Conservation (phyloP, 2,329 filamentous ascomycete species). For the Chrysoporthe deuterocubensis region DNA sequence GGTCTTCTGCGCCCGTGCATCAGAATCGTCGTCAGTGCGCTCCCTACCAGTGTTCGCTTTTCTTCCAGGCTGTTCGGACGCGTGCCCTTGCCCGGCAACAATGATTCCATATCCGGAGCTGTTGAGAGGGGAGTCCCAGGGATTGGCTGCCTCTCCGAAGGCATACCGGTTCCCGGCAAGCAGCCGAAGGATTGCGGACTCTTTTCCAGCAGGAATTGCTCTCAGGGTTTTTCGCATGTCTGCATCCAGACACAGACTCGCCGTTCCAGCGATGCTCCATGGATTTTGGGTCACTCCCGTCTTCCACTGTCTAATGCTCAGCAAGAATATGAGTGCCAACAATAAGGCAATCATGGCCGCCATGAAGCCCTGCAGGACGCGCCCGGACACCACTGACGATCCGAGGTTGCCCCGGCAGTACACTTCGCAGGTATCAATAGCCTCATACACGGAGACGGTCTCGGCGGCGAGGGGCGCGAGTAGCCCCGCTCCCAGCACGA, state of each 20-base stretch:
- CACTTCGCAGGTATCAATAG: background rate
- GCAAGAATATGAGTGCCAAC: slow-evolving; percentile 33
- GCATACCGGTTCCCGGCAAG: slow-evolving; percentile 9
- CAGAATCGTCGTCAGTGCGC: background rate
- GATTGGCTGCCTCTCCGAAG: background rate
- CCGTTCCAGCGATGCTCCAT: slow-evolving; percentile 42
- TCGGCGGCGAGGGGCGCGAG: slow-evolving; percentile 22
- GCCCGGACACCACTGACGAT: slow-evolving; percentile 7
- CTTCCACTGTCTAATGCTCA: slow-evolving; percentile 36
- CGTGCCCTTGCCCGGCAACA: background rate
- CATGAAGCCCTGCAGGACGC: slow-evolving; percentile 33
- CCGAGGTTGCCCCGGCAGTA: slow-evolving; percentile 18
- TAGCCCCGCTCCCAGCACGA: slow-evolving; percentile 18
- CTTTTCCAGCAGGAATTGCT: background rate
- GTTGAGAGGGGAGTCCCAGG: background rate
- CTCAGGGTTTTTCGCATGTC: slow-evolving; percentile 24
- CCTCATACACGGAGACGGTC: slow-evolving; percentile 14
- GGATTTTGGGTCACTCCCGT: slow-evolving; percentile 41
- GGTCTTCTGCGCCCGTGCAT: background rate
- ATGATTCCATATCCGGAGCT: slow-evolving; percentile 15
- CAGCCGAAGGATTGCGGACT: background rate
- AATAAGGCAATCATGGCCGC: slow-evolving; percentile 34
- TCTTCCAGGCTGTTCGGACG: background rate
- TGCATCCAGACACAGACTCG: slow-evolving; percentile 34
- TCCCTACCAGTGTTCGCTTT: too few relatives aligned